These are phyloP conservation scores for Penicillium taxi DNA, from an alignment of 495 filamentous ascomycete genomes.

Conservation along the genomic window DNA sequence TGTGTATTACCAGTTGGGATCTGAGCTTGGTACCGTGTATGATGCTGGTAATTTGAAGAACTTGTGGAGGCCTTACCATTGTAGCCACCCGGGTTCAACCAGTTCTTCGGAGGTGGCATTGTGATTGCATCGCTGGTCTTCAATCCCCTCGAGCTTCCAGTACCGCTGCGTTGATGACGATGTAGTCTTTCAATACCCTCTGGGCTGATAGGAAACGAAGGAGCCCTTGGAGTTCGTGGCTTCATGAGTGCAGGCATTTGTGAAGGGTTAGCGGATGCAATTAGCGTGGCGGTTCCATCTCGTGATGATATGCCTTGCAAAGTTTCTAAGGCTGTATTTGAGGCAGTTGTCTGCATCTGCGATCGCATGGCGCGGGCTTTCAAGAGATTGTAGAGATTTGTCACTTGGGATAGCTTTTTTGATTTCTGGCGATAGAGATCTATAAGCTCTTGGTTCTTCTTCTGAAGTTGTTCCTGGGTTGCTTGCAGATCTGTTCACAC, in stretches of 20 bases:
- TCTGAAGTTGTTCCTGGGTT: slow-evolving; percentile 57
- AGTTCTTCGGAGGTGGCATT: slow-evolving; percentile 29
- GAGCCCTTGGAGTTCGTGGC: slow-evolving; percentile 19
- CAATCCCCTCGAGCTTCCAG: slow-evolving; percentile 33
- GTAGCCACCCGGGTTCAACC: no score
- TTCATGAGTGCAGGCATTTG: background rate
- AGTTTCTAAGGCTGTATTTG: slow-evolving; percentile 54
- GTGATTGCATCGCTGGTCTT: slow-evolving; percentile 7
- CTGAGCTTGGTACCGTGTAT: slow-evolving; percentile 1
- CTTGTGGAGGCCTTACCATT: no score
- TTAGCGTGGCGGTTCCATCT: slow-evolving; percentile 8
- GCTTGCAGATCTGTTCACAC: slow-evolving; percentile 50
- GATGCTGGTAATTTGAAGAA: background rate
- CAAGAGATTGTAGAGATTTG: slow-evolving; percentile 76
- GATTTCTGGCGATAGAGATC: slow-evolving; percentile 65
- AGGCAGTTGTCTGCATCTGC: slow-evolving; percentile 62
- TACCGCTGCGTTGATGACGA: slow-evolving; percentile 41
- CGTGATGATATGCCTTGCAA: slow-evolving; percentile 31
- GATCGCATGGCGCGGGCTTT: slow-evolving; percentile 65
- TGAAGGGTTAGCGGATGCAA: background rate
- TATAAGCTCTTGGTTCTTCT: slow-evolving; percentile 69
- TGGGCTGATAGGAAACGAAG: slow-evolving; percentile 24
- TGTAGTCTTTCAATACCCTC: slow-evolving; percentile 38
- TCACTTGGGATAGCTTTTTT: slow-evolving; percentile 65
- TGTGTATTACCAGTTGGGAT: slow-evolving; percentile 6